Evolutionary conservation across 495 filamentous ascomycete genomes (phyloP), one percentile per base, ranked within the genome.

Genomic region (Trichoderma parareesei): DNA sequence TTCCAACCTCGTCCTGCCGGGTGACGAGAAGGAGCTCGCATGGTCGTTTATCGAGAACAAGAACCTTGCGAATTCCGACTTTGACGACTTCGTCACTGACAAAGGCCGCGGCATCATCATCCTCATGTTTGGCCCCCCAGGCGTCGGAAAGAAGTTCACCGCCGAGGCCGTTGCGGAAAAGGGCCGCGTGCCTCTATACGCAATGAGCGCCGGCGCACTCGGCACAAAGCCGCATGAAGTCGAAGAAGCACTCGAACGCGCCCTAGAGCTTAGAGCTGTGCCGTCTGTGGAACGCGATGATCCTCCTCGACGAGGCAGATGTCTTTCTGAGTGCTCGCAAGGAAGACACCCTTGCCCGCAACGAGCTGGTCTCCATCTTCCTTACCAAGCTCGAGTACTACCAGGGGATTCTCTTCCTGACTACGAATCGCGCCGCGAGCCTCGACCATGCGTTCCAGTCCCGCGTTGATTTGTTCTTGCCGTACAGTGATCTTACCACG

Each of bases 61-160:
- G 67, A 67, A 74, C 13, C 69, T 73, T 27, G 71, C 72, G 38
- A 76, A 68, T 0, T 69, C 72, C 65, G 90, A 82, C 62, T 91
- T 92, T 67, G 89, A 92, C 67, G 81, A 84, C 66, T 68, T 83
- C 38, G 77, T 81, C 55, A 67, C 73, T 44, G 79, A 80, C 66
- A 86, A 86, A 69, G 86, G 86, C 38, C 81, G 81, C 60, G 85
- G 85, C 11, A 76, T 87, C 33, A 82, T 85, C 59, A 78, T 81
- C 33, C 74, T 89, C 2, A 77, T 89, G 0, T 82, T 82, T 38
- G 86, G 86, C 5, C 74, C 72, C 0, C 85, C 86, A 0, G 86
- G 85, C 0, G 78, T 81, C 5, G 84, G 84, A 16, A 87, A 88
- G 70, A 87, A 84, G 5, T 67, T 82, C 4, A 87, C 85, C 0